Evolutionary conservation across 495 filamentous ascomycete species (phyloP).

Genomic region (Hypoxylon intermedium): DNA sequence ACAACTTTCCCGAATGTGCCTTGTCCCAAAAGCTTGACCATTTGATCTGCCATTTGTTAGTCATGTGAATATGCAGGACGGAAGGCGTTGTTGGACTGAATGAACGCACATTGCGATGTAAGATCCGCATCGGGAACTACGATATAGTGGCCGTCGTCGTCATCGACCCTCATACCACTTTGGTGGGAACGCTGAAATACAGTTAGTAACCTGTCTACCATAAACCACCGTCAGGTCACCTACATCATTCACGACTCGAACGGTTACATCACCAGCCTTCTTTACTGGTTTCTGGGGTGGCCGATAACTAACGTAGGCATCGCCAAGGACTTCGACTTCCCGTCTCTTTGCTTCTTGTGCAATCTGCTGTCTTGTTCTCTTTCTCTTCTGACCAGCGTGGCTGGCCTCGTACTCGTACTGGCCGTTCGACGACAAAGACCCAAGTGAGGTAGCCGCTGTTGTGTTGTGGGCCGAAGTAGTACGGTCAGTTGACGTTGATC

Average conservation of each 20-base stretch:
- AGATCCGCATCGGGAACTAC: slow-evolving; percentile 82
- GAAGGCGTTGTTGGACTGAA: neutral
- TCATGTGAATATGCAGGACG: slow-evolving; percentile 17
- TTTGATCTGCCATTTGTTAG: slow-evolving; percentile 70
- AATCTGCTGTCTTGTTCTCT: slow-evolving; percentile 78
- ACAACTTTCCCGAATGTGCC: slow-evolving; percentile 99
- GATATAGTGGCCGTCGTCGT: slow-evolving; percentile 96
- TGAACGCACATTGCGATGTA: slow-evolving; percentile 83
- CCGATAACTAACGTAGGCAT: slow-evolving; percentile 78
- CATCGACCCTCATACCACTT: slow-evolving; percentile 73
- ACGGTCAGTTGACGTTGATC: slow-evolving; percentile 81
- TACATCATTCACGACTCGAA: slow-evolving; percentile 83
- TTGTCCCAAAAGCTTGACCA: slow-evolving; percentile 87
- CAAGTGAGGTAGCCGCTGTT: slow-evolving; percentile 88
- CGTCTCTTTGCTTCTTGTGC: slow-evolving; percentile 80
- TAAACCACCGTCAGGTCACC: slow-evolving; percentile 46
- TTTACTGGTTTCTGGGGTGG: slow-evolving; percentile 87
- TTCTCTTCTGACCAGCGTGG: slow-evolving; percentile 77
- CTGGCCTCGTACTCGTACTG: slow-evolving; percentile 64
- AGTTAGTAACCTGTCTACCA: slow-evolving; percentile 19
- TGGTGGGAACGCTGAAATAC: slow-evolving; percentile 51
- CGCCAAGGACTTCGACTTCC: slow-evolving; percentile 69
- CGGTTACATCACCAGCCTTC: slow-evolving; percentile 89
- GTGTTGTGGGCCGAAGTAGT: slow-evolving; percentile 85
- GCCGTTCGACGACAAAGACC: slow-evolving; percentile 68